Conservation (phyloP, 2,329 filamentous ascomycete species). For the Huntiella bhutanensis region DNA sequence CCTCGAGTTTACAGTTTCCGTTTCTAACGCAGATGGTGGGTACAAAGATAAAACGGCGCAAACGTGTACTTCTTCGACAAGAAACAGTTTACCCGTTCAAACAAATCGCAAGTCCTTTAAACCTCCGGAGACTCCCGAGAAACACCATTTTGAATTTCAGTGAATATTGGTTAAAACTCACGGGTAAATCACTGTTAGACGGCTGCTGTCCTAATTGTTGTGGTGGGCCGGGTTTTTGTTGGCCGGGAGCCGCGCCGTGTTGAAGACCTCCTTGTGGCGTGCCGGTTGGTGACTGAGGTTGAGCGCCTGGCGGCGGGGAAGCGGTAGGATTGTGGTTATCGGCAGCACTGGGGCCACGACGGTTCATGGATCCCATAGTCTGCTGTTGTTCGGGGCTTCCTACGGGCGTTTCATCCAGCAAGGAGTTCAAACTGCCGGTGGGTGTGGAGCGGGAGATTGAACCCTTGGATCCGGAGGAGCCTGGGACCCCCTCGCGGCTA, state of each 20-base stretch:
- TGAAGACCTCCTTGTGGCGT: constrained; percentile 2
- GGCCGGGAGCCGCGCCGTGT: constrained; percentile 5
- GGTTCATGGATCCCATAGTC: constrained; percentile 16
- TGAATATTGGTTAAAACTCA: constrained; percentile 17
- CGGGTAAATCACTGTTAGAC: constrained; percentile 22
- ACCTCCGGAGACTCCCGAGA: too few relatives aligned
- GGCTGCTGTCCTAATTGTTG: constrained; percentile 13
- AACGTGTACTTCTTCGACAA: too few relatives aligned
- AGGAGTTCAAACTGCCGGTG: constrained; percentile 58
- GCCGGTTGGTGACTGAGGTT: constrained; percentile 7
- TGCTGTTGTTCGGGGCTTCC: constrained; percentile 45
- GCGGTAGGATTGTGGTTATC: constrained; percentile 5
- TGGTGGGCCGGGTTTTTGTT: constrained; percentile 4
- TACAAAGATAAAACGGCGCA: too few relatives aligned
- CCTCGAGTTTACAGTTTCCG: too few relatives aligned
- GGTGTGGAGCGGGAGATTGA: constrained; percentile 44
- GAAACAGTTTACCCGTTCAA: too few relatives aligned
- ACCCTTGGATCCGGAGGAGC: constrained; percentile 22
- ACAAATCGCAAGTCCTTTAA: too few relatives aligned
- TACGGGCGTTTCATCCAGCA: constrained; percentile 38
- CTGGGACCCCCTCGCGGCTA: constrained; percentile 26
- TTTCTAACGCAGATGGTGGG: too few relatives aligned
- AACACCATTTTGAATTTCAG: too few relatives aligned
- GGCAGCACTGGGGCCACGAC: constrained; percentile 27
- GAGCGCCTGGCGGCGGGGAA: constrained; percentile 2